A percentile compares a stretch with the other conserved stretches of the same genome.
These are phyloP conservation scores for Erysimum cheiri DNA, from an alignment of 441 rosid genomes.

Conservation along the genomic window DNA sequence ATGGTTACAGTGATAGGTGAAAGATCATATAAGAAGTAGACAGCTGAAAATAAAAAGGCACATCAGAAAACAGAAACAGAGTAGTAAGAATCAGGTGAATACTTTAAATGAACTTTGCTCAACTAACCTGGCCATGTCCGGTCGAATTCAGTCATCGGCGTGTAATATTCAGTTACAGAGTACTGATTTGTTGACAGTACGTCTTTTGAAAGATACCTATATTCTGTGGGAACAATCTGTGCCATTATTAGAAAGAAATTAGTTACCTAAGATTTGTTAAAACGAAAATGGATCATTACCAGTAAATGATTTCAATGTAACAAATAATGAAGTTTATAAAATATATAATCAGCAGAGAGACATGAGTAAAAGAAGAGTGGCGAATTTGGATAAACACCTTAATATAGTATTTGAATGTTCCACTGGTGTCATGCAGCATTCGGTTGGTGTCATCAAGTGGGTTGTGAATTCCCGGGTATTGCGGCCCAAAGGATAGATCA, in stretches of 20 bases:
- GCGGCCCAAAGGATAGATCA: conserved; percentile 92
- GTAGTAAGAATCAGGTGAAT: conserved; percentile 3
- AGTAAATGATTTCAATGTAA: too few species aligned
- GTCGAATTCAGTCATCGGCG: conserved; percentile 72
- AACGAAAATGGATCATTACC: neutral
- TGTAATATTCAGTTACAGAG: conserved; percentile 90
- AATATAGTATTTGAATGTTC: conserved; percentile 91
- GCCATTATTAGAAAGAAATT: conserved; percentile 24
- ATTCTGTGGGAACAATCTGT: conserved; percentile 98
- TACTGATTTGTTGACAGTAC: conserved; percentile 91
- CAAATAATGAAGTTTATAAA: neutral
- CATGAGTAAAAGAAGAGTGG: neutral
- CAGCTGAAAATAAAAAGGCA: conserved; percentile 57
- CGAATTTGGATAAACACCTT: conserved; percentile 56
- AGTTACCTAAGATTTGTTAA: conserved; percentile 4
- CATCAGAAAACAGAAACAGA: conserved; percentile 28
- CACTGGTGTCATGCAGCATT: conserved; percentile 73
- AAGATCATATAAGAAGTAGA: conserved; percentile 92
- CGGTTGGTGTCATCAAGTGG: conserved; percentile 84
- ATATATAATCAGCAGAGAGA: neutral
- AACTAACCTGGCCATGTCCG: conserved; percentile 94
- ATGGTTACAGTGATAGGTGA: conserved; percentile 97
- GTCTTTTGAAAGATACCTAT: conserved; percentile 82
- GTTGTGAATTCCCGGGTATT: conserved; percentile 88
- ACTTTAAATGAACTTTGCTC: neutral